Base-by-base conservation (phyloP, 2,329 filamentous ascomycete genomes). In the Fusarium tjaetaba region DNA sequence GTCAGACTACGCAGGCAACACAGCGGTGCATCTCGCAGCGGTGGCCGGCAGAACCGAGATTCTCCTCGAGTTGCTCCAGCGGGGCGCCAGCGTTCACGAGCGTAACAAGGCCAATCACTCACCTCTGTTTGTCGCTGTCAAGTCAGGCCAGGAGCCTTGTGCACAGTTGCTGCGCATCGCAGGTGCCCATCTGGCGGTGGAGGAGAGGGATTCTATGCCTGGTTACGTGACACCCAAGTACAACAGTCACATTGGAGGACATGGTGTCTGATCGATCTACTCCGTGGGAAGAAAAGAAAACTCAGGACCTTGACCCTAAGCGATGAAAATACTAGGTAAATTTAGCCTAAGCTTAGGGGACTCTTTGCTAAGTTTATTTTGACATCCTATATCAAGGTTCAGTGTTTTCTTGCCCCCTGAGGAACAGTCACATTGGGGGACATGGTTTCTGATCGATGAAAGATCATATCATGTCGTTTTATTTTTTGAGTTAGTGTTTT, bases 1-100 rank as follows among this genome's bases (percentile, higher is more conserved):
- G 71, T 88, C 89, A 36, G 94, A 96, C 82, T 96, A 96, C 80
- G 93, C 92, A 26, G 93, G 94, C 52, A 96, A 96, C 82, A 96
- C 94, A 32, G 87, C 86, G 8, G 82, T 89, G 42, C 89, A 90
- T 77, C 85, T 90, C 5, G 89, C 88, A 3, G 87, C 88, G 36
- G 86, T 90, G 10, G 85, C 86, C 3, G 85, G 88, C 24, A 85
- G 87, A 65, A 81, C 84, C 2, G 84, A 85, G n/a, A 86, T 93
- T 36, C 82, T 92, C 75, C 83, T 86, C 30, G 88, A 90, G 77
- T 82, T 93, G 52, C 84, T 93, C 18, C 84, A 84, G 46, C 84
- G 86, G 26, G 91, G 91, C 13, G 90, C 89, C n/a, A 91, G 90
- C 77, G 91, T 93, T 11, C 91, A 93, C 79, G 86, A 87, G 46